Conservation (phyloP, 176 grass and related monocot species). For the Saccharum spontaneum region DNA sequence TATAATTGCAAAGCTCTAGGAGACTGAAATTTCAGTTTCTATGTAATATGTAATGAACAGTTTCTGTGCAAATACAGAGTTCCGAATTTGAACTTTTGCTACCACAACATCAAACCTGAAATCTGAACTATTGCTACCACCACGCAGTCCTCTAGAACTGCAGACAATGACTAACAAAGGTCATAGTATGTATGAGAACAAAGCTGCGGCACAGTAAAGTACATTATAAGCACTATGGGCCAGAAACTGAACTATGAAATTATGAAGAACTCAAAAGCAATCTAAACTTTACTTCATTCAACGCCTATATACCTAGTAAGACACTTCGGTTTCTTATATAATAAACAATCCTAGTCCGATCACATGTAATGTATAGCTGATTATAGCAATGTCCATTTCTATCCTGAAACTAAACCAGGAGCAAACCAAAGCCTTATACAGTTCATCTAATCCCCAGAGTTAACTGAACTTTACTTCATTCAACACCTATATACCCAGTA, state of each 20-base stretch:
- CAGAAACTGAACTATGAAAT: constrained; percentile 13
- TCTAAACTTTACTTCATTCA: too few species aligned
- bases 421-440: not conserved
- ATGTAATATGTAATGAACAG: too few species aligned
- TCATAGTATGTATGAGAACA: not conserved
- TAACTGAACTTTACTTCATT: constrained; percentile 16
- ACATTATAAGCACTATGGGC: not conserved
- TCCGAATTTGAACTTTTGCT: too few species aligned
- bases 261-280: not conserved
- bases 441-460: constrained; percentile 21
- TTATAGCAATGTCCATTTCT: constrained; percentile 9
- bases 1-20: too few species aligned
- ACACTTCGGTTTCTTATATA: not conserved
- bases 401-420: constrained; percentile 5
- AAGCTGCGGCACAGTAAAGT: not conserved
- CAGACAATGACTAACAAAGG: too few species aligned
- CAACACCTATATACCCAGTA: not conserved
- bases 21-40: too few species aligned
- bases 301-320: too few species aligned
- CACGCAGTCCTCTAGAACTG: too few species aligned
- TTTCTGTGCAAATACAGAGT: too few species aligned
- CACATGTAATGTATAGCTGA: not conserved
- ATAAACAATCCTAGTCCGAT: not conserved
- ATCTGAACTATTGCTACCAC: too few species aligned
- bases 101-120: too few species aligned